These are phyloP conservation scores for Lathyrus aphaca DNA, from an alignment of 306 rosid species.

Conservation along the genomic window DNA sequence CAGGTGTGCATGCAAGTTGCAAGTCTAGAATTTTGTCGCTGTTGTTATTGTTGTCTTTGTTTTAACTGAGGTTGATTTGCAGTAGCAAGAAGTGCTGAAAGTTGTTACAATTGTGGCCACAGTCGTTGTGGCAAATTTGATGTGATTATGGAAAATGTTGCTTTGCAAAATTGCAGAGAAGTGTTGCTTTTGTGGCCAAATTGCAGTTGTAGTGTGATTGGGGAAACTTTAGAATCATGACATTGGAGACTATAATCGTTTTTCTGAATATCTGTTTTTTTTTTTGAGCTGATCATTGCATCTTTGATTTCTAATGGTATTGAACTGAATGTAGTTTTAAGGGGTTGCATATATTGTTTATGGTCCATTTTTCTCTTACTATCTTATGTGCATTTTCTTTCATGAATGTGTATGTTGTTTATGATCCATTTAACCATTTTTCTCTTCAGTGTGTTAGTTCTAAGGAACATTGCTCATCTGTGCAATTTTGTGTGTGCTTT, in stretches of 20 bases:
- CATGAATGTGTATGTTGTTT: not conserved
- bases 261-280: not conserved
- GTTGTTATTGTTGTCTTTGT: not conserved
- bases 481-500: slow-evolving; percentile 39
- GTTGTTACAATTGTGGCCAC: not conserved
- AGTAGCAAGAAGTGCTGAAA: not conserved
- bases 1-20: no score
- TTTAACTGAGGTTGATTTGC: not conserved
- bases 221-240: not conserved
- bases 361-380: not conserved
- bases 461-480: slow-evolving; percentile 10
- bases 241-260: not conserved
- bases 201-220: not conserved
- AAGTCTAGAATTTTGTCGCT: not conserved
- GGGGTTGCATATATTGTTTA: slow-evolving; percentile 9
- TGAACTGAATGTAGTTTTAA: slow-evolving; percentile 17
- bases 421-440: not conserved
- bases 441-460: not conserved
- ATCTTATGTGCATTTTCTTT: not conserved
- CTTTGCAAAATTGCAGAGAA: not conserved
- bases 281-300: no score
- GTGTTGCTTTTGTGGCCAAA: not conserved
- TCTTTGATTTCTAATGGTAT: slow-evolving; percentile 8
- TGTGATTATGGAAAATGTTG: slow-evolving; percentile 1
- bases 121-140: not conserved